Conservation (phyloP, 2,329 filamentous ascomycete genomes). For the Claviceps monticola region DNA sequence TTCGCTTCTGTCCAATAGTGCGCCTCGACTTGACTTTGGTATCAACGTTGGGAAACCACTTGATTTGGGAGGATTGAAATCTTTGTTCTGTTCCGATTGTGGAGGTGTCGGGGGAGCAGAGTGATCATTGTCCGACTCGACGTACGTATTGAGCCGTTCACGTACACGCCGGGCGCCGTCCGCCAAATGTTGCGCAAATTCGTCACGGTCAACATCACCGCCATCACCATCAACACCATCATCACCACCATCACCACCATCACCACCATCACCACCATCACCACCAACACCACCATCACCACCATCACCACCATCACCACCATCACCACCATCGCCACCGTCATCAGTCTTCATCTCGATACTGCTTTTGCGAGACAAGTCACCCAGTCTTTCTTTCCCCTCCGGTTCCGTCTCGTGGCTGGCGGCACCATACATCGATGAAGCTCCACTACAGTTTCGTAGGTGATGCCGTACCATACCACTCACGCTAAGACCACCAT, state of each 20-base stretch:
- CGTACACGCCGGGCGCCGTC: constrained; percentile 57
- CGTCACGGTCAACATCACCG: constrained; percentile 39
- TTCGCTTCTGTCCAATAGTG: constrained; percentile 37
- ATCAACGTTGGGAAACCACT: constrained; percentile 52
- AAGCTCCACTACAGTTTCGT: constrained; percentile 65
- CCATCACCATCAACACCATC: constrained; percentile 23
- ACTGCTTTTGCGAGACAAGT: background rate
- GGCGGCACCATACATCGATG: constrained; percentile 55
- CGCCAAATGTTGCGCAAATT: constrained; percentile 61
- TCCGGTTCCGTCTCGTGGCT: constrained; percentile 15
- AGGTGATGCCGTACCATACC: constrained; percentile 77
- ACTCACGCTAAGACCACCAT: constrained; percentile 61
- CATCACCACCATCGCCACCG: constrained; percentile 46
- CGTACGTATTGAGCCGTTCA: constrained; percentile 57
- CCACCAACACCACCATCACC: constrained; percentile 23
- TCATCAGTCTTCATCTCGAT: background rate
- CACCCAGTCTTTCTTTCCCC: background rate
- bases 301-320: constrained; percentile 24
- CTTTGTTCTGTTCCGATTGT: constrained; percentile 24
- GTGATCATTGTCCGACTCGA: constrained; percentile 42
- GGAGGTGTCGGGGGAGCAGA: constrained; percentile 13
- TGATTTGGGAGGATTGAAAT: constrained; percentile 22
- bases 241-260: constrained; percentile 31
- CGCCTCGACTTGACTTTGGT: constrained; percentile 53
- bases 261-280: constrained; percentile 42